Evolutionary conservation across 2,329 filamentous ascomycete genomes (phyloP).

Genomic region (Colletotrichum sp.): DNA sequence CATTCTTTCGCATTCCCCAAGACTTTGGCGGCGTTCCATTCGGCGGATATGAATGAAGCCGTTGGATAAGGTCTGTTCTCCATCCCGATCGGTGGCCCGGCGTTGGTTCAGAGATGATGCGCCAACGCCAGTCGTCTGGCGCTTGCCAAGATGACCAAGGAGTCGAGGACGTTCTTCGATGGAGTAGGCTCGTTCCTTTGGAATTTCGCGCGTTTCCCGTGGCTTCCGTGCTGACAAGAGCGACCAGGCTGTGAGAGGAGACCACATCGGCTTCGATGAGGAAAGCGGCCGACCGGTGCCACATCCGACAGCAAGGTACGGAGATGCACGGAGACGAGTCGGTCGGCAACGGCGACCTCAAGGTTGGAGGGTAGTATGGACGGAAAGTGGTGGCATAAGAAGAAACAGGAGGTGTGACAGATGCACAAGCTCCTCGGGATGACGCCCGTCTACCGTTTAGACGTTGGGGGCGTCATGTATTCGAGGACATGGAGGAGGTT

Average conservation of each 20-base stretch:
- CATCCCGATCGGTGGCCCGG: conserved; percentile 9
- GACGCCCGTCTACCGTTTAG: not conserved
- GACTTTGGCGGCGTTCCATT: not conserved
- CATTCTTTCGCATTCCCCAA: not conserved
- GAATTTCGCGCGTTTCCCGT: not conserved
- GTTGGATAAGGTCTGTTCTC: not conserved
- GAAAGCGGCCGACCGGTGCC: not conserved
- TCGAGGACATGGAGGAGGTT: not conserved
- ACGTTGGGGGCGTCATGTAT: not conserved
- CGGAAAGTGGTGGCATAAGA: not conserved
- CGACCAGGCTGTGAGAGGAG: not conserved
- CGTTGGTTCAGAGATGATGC: not conserved
- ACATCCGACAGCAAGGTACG: not conserved
- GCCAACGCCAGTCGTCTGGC: not conserved
- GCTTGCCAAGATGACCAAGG: not conserved
- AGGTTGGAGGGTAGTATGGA: not conserved
- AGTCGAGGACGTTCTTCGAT: not conserved
- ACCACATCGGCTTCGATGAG: not conserved
- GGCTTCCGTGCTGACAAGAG: not conserved
- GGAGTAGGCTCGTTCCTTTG: not conserved
- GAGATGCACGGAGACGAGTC: not conserved
- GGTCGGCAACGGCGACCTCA: not conserved
- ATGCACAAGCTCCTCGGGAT: not conserved
- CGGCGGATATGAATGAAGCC: not conserved
- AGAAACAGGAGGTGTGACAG: not conserved